Evolutionary conservation across 2,329 filamentous ascomycete genomes (phyloP).

Genomic region (Claviceps pazoutovae): DNA sequence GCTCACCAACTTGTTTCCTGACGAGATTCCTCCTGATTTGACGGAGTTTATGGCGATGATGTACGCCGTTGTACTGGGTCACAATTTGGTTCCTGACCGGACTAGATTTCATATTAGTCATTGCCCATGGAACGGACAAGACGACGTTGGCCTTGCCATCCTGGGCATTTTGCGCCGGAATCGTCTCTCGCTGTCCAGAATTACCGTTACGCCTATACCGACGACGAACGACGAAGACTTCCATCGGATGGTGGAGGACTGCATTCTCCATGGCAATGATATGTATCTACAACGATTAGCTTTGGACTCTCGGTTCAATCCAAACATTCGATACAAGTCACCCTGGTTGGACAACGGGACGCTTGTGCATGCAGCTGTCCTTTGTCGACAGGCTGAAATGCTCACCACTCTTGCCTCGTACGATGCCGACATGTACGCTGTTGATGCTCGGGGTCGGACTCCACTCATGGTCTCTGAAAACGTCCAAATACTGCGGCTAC

Average conservation of each 20-base stretch:
- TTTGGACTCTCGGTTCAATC: constrained; percentile 18
- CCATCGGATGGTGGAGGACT: background rate
- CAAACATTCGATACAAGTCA: constrained; percentile 10
- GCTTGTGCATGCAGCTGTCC: constrained; percentile 19
- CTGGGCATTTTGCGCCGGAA: background rate
- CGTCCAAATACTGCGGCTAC: constrained; percentile 10
- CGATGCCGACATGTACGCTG: constrained; percentile 15
- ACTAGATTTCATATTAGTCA: background rate
- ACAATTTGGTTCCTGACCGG: background rate
- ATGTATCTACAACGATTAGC: constrained; percentile 17
- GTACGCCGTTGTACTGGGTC: background rate
- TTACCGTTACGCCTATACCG: constrained; percentile 1
- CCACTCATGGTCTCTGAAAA: constrained; percentile 22
- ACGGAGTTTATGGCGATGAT: background rate
- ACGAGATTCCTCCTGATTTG: background rate
- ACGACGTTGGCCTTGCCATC: background rate
- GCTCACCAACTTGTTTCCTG: background rate
- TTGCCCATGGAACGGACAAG: constrained; percentile 1
- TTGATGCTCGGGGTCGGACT: constrained; percentile 18
- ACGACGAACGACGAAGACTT: constrained; percentile 11
- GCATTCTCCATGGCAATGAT: constrained; percentile 11
- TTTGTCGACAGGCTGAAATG: constrained; percentile 12
- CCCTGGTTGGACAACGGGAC: constrained; percentile 9
- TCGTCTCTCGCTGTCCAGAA: constrained; percentile 6
- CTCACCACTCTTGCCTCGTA: constrained; percentile 15